Conservation (phyloP, 2,329 filamentous ascomycete species). For the Metarhizium sp. region DNA sequence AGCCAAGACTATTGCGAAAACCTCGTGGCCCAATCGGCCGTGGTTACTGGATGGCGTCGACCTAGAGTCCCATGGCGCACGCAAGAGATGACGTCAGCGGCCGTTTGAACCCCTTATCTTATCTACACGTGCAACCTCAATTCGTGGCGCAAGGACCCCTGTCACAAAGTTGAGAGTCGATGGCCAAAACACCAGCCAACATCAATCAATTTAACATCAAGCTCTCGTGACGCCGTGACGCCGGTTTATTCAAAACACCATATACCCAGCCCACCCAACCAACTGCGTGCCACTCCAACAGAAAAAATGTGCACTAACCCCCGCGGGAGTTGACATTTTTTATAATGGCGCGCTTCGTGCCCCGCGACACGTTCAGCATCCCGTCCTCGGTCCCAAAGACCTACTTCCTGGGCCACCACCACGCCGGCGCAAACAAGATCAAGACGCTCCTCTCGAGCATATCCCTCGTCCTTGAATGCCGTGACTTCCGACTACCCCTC, state of each 20-base stretch:
- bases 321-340: not conserved
- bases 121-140: conserved; percentile 3
- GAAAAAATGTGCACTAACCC: not conserved
- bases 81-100: conserved; percentile 1
- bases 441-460: conserved; percentile 69
- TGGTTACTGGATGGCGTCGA: not conserved
- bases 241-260: not conserved
- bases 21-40: not conserved
- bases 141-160: not conserved
- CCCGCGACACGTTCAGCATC: conserved; percentile 63
- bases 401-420: conserved; percentile 93
- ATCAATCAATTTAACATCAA: not conserved
- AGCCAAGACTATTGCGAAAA: not conserved
- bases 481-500: conserved; percentile 83
- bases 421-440: conserved; percentile 72
- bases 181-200: not conserved
- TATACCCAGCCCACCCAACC: not conserved
- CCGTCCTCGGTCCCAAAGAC: conserved; percentile 71
- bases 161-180: not conserved
- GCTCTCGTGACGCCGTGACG: not conserved
- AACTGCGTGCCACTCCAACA: not conserved
- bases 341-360: conserved; percentile 48
- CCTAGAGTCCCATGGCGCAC: not conserved
- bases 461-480: conserved; percentile 86
- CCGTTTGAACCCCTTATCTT: conserved; percentile 2